Conservation (phyloP, 2,329 filamentous ascomycete species). For the Thelonectria rubi region DNA sequence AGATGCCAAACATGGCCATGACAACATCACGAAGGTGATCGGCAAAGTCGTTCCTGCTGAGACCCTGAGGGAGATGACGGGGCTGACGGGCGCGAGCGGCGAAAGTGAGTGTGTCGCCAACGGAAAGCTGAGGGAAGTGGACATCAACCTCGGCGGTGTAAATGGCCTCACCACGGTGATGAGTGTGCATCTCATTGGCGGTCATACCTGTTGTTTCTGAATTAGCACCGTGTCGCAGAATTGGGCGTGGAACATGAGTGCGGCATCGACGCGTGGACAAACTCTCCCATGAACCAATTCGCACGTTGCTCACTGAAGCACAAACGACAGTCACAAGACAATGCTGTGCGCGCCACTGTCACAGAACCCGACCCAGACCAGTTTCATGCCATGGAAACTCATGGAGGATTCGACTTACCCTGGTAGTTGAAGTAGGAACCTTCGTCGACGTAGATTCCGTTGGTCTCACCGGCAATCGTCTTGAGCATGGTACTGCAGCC, state of each 20-base stretch:
- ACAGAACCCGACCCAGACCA: background rate
- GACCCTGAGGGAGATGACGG: conserved; percentile 66
- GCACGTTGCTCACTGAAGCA: background rate
- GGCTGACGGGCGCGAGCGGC: conserved; percentile 76
- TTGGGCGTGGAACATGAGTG: conserved; percentile 10
- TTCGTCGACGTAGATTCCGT: conserved; percentile 78
- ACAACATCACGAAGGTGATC: conserved; percentile 74
- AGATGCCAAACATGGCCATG: conserved; percentile 80
- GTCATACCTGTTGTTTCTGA: conserved; percentile 60
- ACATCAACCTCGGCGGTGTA: conserved; percentile 88
- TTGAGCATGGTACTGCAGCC: conserved; percentile 88
- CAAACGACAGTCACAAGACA: background rate
- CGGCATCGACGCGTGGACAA: conserved; percentile 10
- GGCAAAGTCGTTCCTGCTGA: conserved; percentile 63
- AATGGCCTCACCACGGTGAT: conserved; percentile 85
- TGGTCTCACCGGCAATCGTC: conserved; percentile 83
- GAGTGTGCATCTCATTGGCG: conserved; percentile 77
- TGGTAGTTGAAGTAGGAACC: conserved; percentile 84
- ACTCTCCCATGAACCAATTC: background rate
- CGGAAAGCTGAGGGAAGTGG: conserved; percentile 79
- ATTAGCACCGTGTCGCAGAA: conserved; percentile 10
- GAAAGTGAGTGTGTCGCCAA: conserved; percentile 82
- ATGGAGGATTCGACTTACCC: conserved; percentile 53
- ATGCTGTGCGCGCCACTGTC: too few relatives aligned
- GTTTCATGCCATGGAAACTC: background rate